These are phyloP conservation scores for Venturiaceae sp. DNA, from an alignment of 2,329 filamentous ascomycete species.

Conservation along the genomic window DNA sequence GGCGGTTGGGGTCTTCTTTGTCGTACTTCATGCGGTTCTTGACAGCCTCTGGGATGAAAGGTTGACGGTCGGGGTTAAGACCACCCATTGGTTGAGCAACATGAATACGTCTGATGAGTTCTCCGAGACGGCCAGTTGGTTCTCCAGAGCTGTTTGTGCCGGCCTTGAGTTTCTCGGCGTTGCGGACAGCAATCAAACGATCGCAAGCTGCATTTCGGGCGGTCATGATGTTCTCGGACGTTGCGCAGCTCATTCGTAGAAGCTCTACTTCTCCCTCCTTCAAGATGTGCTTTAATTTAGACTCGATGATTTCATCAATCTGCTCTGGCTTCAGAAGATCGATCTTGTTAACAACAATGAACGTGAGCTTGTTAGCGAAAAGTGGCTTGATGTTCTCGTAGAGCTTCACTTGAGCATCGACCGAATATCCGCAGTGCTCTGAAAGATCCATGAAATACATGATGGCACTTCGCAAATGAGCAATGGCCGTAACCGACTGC, in stretches of 20 bases:
- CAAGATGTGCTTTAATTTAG: slow-evolving; percentile 67
- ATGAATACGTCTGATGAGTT: slow-evolving; percentile 90
- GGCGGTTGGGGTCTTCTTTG: slow-evolving; percentile 77
- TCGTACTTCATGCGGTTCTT: slow-evolving; percentile 81
- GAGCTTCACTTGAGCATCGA: slow-evolving; percentile 83
- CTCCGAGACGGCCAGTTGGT: slow-evolving; percentile 70
- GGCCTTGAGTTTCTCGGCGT: slow-evolving; percentile 87
- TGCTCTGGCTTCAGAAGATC: slow-evolving; percentile 84
- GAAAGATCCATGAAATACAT: slow-evolving; percentile 98
- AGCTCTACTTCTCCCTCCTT: slow-evolving; percentile 87
- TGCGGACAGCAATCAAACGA: slow-evolving; percentile 81
- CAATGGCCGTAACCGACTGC: slow-evolving; percentile 96
- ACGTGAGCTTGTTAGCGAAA: slow-evolving; percentile 95
- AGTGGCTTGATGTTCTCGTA: slow-evolving; percentile 96
- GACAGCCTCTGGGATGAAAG: slow-evolving; percentile 79
- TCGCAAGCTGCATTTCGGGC: slow-evolving; percentile 95
- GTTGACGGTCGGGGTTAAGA: slow-evolving; percentile 53
- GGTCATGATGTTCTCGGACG: slow-evolving; percentile 83
- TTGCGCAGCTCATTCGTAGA: slow-evolving; percentile 89
- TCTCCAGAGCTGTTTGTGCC: slow-evolving; percentile 68
- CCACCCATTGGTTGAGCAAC: slow-evolving; percentile 90
- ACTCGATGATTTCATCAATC: slow-evolving; percentile 67
- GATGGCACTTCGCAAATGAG: slow-evolving; percentile 88
- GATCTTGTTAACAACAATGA: slow-evolving; percentile 97
- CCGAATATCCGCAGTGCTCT: slow-evolving; percentile 92